A percentile compares a stretch with the other conserved stretches of the same genome.
Evolutionary conservation across 306 rosid genomes (phyloP).

Genomic region (Ammopiptanthus mongolicus): DNA sequence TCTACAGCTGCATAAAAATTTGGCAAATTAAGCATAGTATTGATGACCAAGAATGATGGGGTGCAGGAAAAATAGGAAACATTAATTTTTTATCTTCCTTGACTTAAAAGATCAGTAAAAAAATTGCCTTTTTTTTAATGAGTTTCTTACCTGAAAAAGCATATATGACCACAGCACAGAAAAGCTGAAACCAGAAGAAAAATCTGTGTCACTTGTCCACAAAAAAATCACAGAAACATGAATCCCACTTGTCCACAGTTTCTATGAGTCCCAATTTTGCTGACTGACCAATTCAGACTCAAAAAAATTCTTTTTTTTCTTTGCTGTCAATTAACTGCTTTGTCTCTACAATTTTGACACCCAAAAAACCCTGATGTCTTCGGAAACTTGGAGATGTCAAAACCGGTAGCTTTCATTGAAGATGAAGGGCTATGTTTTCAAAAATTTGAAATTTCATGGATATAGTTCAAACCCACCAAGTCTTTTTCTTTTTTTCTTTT

Average conservation of each 20-base stretch:
- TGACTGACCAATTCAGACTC: slow-evolving; percentile 17
- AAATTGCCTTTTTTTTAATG: neutral
- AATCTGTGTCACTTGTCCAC: slow-evolving; percentile 23
- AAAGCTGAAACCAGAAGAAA: slow-evolving; percentile 9
- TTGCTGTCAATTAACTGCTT: neutral
- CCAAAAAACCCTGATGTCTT: neutral
- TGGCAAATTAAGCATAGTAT: slow-evolving; percentile 6
- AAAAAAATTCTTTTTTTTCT: neutral
- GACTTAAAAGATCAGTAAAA: neutral
- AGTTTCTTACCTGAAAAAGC: slow-evolving; percentile 37
- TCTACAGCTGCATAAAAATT: slow-evolving; percentile 10
- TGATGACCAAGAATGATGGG: neutral
- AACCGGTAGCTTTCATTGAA: slow-evolving; percentile 17
- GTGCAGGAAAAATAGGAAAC: neutral
- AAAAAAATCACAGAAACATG: slow-evolving; percentile 6
- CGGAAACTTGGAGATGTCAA: neutral
- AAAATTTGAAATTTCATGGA: slow-evolving; percentile 20
- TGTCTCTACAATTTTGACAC: neutral
- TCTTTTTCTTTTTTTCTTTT: neutral
- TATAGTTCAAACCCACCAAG: neutral
- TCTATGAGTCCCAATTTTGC: slow-evolving; percentile 20
- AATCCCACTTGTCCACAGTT: slow-evolving; percentile 10
- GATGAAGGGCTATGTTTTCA: neutral
- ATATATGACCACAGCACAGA: slow-evolving; percentile 33
- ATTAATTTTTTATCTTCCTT: neutral